Percentiles rank a stretch among this genome's conserved stretches.
phyloP scores from a whole-genome alignment of 2,329 filamentous ascomycete genomes.

The Aspergillus amoenus region DNA sequence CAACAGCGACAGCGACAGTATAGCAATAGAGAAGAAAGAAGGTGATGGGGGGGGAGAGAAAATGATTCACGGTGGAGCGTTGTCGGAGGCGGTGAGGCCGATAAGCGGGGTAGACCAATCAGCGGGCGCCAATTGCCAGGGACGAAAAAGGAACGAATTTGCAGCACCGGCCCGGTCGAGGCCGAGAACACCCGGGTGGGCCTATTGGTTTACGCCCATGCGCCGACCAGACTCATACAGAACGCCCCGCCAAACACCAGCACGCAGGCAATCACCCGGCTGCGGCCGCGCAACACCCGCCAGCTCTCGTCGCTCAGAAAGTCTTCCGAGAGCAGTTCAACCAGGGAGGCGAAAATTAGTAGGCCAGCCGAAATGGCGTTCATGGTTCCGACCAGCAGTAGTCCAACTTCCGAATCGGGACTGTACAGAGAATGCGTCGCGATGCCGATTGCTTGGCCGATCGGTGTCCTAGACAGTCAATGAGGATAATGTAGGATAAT shows the following conservation, averaged over 20 bases:
- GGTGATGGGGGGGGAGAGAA: constrained; percentile 8
- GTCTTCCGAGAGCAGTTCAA: constrained; percentile 76
- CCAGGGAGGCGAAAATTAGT: constrained; percentile 72
- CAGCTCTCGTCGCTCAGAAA: constrained; percentile 76
- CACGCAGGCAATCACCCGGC: constrained; percentile 61
- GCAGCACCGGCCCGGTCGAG: not conserved
- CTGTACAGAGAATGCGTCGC: constrained; percentile 72
- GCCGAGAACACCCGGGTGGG: not conserved
- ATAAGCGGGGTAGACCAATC: constrained; percentile 29
- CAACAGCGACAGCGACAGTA: not conserved
- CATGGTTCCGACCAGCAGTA: constrained; percentile 78
- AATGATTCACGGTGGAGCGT: constrained; percentile 17
- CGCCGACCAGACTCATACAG: constrained; percentile 70
- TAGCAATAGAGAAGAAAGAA: constrained; percentile 7
- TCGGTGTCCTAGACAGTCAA: constrained; percentile 59
- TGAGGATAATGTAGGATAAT: not conserved
- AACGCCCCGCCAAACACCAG: constrained; percentile 64
- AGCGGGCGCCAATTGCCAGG: constrained; percentile 2
- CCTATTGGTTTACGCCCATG: constrained; percentile 59
- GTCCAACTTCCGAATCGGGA: constrained; percentile 67
- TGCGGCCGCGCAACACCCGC: constrained; percentile 61
- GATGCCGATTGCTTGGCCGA: constrained; percentile 78
- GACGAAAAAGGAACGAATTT: not conserved
- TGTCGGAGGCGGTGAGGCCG: constrained; percentile 38
- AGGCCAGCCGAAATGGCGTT: constrained; percentile 78